phyloP scores from a whole-genome alignment of 768 basidiomycete species.

The Suillus alpinus region DNA sequence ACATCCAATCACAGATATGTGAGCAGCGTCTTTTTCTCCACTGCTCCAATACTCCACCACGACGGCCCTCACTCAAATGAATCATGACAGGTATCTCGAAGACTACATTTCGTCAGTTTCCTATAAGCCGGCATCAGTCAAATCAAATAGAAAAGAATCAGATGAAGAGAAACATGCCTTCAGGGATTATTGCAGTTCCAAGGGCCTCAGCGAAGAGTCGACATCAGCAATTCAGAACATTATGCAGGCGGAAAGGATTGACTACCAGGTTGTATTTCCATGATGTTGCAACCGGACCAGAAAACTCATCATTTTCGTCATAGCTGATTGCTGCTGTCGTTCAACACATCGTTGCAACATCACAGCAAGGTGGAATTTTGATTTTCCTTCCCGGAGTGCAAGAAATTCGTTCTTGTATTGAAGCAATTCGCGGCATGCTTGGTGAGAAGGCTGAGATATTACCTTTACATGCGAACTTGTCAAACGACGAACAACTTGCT shows the following conservation, averaged over 20 bases:
- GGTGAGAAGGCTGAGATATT: slow-evolving; percentile 48
- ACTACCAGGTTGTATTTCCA: slow-evolving; percentile 55
- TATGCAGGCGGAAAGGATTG: slow-evolving; percentile 59
- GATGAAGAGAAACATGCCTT: slow-evolving; percentile 42
- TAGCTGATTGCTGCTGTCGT: slow-evolving; percentile 70
- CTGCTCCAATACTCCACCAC: neutral
- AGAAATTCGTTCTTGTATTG: slow-evolving; percentile 78
- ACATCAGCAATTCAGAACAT: slow-evolving; percentile 60
- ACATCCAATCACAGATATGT: slow-evolving; percentile 76
- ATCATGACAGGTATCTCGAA: slow-evolving; percentile 70
- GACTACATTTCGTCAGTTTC: slow-evolving; percentile 60
- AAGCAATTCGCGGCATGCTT: slow-evolving; percentile 43
- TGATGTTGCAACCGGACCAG: neutral
- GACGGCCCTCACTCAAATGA: neutral
- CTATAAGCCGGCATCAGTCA: slow-evolving; percentile 50
- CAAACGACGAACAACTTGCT: slow-evolving; percentile 75
- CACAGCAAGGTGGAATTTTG: slow-evolving; percentile 63
- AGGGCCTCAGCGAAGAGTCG: slow-evolving; percentile 50
- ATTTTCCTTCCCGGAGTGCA: slow-evolving; percentile 91
- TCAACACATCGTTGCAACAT: slow-evolving; percentile 53
- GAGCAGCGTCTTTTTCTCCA: slow-evolving; percentile 17
- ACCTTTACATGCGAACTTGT: slow-evolving; percentile 87
- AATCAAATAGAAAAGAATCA: slow-evolving; percentile 25
- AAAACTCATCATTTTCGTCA: neutral
- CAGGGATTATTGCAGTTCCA: slow-evolving; percentile 45